These are phyloP conservation scores for Dicorynia guianensis DNA, from an alignment of 306 rosid species.

Conservation along the genomic window DNA sequence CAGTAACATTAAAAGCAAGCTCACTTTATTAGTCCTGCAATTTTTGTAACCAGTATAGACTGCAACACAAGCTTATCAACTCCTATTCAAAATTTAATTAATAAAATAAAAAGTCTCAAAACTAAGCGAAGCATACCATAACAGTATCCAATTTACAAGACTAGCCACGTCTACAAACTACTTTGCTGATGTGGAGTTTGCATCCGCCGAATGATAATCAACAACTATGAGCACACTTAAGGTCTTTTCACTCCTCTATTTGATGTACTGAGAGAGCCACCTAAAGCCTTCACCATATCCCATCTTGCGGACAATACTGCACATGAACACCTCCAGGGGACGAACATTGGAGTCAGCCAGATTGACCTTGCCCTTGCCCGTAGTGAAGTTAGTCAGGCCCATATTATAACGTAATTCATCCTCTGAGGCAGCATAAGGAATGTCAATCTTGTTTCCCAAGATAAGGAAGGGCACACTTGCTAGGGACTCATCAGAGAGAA, in stretches of 20 bases:
- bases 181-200: conserved; percentile 7
- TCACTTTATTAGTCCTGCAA: conserved; percentile 25
- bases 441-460: conserved; percentile 72
- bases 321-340: conserved; percentile 75
- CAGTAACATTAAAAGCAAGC: conserved; percentile 1
- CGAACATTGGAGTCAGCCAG: conserved; percentile 59
- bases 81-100: background rate
- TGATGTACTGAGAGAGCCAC: conserved; percentile 74
- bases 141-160: conserved; percentile 45
- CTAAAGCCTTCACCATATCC: conserved; percentile 76
- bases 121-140: conserved; percentile 26
- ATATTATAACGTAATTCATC: conserved; percentile 62
- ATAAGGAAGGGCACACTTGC: conserved; percentile 63
- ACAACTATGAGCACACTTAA: conserved; percentile 13
- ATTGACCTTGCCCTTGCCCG: conserved; percentile 67
- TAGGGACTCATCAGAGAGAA: conserved; percentile 63
- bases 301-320: conserved; percentile 77
- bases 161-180: conserved; percentile 31
- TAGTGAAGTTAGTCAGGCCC: conserved; percentile 69
- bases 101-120: conserved; percentile 1
- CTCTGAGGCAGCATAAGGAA: conserved; percentile 71
- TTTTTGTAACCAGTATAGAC: conserved; percentile 2
- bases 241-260: conserved; percentile 41
- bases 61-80: conserved; percentile 21
- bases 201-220: conserved; percentile 20